Evolutionary conservation across 1,284 basidiomycete species (phyloP), one percentile per base, ranked within the genome.

Genomic region (Ustilago vetiveriae): DNA sequence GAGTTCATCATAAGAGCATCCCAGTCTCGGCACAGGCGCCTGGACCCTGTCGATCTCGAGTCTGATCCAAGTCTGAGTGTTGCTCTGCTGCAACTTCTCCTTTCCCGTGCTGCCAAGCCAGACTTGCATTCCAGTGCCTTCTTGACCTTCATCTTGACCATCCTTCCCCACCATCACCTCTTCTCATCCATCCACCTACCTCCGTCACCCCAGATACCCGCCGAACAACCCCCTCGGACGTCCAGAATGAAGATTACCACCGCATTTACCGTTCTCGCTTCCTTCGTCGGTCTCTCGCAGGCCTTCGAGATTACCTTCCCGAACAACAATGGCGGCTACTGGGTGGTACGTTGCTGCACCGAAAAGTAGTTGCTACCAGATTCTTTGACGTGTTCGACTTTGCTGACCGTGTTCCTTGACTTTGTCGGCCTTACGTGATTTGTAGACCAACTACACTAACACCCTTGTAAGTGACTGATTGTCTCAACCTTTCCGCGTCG

Each of bases 221-320:
- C 2, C 35, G 19, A 16, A 11, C 24, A 17, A 21, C 8, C 47
- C 2, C 30, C 37, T 26, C 3, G 16, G 17, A 23, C 32, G 21
- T 21, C 19, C 37, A 68, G 32, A 22, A 73, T 73, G 71, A 48
- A 66, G 54, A 36, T 57, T 38, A 22, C 63, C 21, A 39, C 46
- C 35, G 40, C 55, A 17, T 14, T 56, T 19, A 35, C 71, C 2
- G 33, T 53, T 29, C 51, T 71, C 32, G 65, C 51, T 7, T 63
- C 60, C 30, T 21, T 60, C 24, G 43, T 48, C n/a, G 50, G 55
- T 30, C 39, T 57, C 29, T 45, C 55, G 44, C 43, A 58, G 41
- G 71, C 62, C n/a, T 73, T 73, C 47, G 71, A 73, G 37, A 48
- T 73, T 33, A 62, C 35, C 17, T 73, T 73, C 29, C 71, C 71